Conservation (phyloP, 2,329 filamentous ascomycete genomes). For the Emmonsia crescens region DNA sequence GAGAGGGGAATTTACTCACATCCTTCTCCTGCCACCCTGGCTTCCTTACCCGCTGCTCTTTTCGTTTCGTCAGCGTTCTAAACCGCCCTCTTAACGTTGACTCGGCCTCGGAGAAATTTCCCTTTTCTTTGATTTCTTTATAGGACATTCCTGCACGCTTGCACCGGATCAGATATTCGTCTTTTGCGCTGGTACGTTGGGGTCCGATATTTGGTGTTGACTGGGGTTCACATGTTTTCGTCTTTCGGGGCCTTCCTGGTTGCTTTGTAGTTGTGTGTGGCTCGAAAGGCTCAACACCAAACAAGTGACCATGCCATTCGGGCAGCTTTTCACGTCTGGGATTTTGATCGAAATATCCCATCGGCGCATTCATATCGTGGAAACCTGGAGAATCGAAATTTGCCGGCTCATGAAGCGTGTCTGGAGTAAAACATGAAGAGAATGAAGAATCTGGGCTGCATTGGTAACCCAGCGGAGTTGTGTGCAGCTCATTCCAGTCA, state of each 20-base stretch:
- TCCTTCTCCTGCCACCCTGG: slow-evolving; percentile 35
- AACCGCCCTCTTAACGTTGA: slow-evolving; percentile 39
- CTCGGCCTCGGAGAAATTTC: slow-evolving; percentile 36
- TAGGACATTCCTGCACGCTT: slow-evolving; percentile 36
- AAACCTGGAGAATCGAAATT: not conserved
- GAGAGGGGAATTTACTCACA: slow-evolving; percentile 23
- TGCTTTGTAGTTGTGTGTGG: not conserved
- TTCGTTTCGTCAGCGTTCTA: slow-evolving; percentile 36
- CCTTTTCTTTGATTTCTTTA: slow-evolving; percentile 36
- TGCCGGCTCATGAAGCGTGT: not conserved
- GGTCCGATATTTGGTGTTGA: not conserved
- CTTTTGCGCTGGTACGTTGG: slow-evolving; percentile 18
- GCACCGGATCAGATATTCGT: slow-evolving; percentile 31
- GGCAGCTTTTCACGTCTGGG: not conserved
- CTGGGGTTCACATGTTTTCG: not conserved
- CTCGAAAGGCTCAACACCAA: not conserved
- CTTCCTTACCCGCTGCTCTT: slow-evolving; percentile 36
- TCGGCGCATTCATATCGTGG: not conserved
- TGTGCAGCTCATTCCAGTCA: not conserved
- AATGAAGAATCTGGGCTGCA: slow-evolving; percentile 7
- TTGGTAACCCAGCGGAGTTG: slow-evolving; percentile 1
- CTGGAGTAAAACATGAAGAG: slow-evolving; percentile 6
- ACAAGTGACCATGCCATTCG: not conserved
- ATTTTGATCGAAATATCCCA: not conserved
- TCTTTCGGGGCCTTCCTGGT: not conserved